Conservation (phyloP, 176 grass and related monocot species). For the Typha latifolia region DNA sequence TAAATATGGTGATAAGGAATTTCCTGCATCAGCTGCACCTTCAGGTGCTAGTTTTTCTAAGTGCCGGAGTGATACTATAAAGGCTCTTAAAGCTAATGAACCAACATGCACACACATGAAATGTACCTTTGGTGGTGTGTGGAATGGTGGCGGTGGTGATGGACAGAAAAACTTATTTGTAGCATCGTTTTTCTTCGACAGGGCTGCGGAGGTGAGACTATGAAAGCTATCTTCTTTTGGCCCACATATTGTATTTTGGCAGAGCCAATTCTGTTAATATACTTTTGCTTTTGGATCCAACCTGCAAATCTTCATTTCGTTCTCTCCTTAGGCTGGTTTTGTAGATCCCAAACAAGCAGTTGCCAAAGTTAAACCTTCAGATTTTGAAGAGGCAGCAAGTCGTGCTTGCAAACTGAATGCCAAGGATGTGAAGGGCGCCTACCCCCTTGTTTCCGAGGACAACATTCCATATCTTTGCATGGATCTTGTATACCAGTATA, state of each 20-base stretch:
- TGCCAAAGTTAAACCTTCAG: constrained; percentile 3
- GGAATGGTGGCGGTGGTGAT: constrained; percentile 40
- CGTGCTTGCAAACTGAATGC: neutral
- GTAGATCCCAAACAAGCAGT: neutral
- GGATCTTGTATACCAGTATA: neutral
- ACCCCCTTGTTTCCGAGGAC: neutral
- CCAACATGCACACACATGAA: constrained; percentile 23
- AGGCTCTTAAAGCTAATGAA: constrained; percentile 21
- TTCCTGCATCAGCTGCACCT: constrained; percentile 10
- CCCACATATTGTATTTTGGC: neutral
- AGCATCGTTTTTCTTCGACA: constrained; percentile 23
- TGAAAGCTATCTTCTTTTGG: neutral
- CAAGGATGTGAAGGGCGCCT: neutral
- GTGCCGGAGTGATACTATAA: constrained; percentile 10
- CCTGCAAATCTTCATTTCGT: neutral
- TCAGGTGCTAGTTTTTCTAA: constrained; percentile 18
- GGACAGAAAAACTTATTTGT: constrained; percentile 34
- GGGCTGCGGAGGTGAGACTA: constrained; percentile 18
- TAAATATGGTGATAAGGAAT: constrained; percentile 17
- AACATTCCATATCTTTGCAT: constrained; percentile 9
- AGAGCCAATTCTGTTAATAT: neutral
- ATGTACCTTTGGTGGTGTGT: constrained; percentile 40
- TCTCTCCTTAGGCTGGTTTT: constrained; percentile 3
- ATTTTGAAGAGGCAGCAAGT: neutral
- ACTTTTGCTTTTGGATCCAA: neutral